Evolutionary conservation across 345 rosid species (phyloP).

Genomic region (Hibiscus trionum): DNA sequence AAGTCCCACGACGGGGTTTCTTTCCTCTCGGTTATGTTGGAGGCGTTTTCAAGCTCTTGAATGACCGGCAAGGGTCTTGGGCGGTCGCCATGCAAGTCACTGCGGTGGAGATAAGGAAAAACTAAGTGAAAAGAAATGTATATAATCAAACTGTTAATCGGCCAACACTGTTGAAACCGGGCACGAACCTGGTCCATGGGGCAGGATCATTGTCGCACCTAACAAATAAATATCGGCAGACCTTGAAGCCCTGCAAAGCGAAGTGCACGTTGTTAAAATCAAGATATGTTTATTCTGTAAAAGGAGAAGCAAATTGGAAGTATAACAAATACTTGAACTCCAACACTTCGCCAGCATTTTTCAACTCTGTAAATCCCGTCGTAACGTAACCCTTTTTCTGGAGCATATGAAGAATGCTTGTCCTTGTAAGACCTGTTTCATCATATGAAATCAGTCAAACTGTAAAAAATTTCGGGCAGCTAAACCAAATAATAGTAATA

Average conservation of each 20-base stretch:
- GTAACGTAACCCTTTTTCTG: slow-evolving; percentile 49
- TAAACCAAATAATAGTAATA: neutral
- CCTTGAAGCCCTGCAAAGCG: slow-evolving; percentile 32
- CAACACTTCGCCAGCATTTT: slow-evolving; percentile 57
- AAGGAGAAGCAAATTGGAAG: neutral
- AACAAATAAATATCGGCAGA: slow-evolving; percentile 53
- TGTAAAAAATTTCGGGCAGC: neutral
- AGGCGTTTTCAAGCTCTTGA: slow-evolving; percentile 33
- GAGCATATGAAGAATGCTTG: slow-evolving; percentile 55
- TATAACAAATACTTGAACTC: slow-evolving; percentile 34
- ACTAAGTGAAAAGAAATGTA: neutral
- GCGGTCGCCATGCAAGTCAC: slow-evolving; percentile 47
- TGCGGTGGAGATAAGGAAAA: neutral
- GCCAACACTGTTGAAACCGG: neutral
- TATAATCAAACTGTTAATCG: neutral
- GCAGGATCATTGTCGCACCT: slow-evolving; percentile 66
- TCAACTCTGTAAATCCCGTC: slow-evolving; percentile 69
- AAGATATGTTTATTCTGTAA: neutral
- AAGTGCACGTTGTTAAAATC: neutral
- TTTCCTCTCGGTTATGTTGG: slow-evolving; percentile 36
- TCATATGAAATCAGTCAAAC: neutral
- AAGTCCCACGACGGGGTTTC: slow-evolving; percentile 48
- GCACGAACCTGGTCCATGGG: slow-evolving; percentile 55
- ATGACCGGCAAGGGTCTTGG: slow-evolving; percentile 44
- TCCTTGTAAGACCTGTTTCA: slow-evolving; percentile 47